phyloP scores from a whole-genome alignment of 2,329 filamentous ascomycete genomes.

The Botryotinia convoluta region DNA sequence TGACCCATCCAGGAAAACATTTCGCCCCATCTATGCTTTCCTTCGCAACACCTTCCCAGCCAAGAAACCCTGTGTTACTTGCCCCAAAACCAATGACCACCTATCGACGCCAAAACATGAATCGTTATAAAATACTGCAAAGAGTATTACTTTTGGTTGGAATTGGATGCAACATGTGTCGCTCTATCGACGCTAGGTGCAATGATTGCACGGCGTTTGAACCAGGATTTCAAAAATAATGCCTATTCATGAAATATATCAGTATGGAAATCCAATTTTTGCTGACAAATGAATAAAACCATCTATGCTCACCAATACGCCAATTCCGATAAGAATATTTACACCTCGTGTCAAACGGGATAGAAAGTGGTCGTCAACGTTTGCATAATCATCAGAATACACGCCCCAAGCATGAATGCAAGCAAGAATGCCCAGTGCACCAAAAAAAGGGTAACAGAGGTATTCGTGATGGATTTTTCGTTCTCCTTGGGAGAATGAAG shows the following conservation, averaged over 20 bases:
- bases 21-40: background rate
- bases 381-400: no score
- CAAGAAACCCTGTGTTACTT: background rate
- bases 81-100: background rate
- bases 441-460: background rate
- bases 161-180: no score
- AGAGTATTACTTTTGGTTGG: no score
- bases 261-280: no score
- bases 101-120: background rate
- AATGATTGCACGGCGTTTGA: no score
- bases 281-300: no score
- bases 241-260: no score
- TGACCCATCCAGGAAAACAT: background rate
- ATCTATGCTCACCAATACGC: no score
- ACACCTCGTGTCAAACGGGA: accelerated
- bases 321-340: no score
- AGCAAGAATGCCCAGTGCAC: background rate
- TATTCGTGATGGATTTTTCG: background rate
- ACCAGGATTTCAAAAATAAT: accelerated
- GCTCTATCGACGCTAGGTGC: no score
- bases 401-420: background rate
- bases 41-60: background rate
- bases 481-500: background rate
- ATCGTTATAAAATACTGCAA: background rate
- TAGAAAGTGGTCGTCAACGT: no score